Percentiles rank a stretch among this genome's conserved stretches.
Conservation (phyloP, 352 stramenopile genomes). For the Phytopythium mirpurense region DNA sequence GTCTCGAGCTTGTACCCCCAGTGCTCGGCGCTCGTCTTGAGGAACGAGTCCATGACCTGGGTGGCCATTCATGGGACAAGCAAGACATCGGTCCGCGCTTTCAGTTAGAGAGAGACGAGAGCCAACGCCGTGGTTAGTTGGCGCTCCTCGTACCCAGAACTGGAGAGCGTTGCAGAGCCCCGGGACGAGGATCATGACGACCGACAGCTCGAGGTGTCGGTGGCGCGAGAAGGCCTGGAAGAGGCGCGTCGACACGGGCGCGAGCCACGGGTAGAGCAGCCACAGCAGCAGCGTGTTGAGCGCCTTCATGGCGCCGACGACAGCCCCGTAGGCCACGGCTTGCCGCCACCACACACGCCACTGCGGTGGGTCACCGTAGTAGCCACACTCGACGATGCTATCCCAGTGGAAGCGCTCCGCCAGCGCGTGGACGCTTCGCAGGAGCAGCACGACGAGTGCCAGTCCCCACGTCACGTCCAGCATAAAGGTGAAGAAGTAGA, state of each 20-base stretch:
- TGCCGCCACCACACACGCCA: slow-evolving; percentile 55
- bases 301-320: slow-evolving; percentile 52
- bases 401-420: slow-evolving; percentile 25
- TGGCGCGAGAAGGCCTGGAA: slow-evolving; percentile 54
- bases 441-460: slow-evolving; percentile 37
- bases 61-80: no score
- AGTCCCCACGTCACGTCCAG: slow-evolving; percentile 58
- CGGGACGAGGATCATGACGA: slow-evolving; percentile 76
- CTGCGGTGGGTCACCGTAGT: slow-evolving; percentile 65
- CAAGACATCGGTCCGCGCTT: no score
- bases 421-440: slow-evolving; percentile 33
- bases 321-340: slow-evolving; percentile 34
- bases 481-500: slow-evolving; percentile 75
- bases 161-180: slow-evolving; percentile 64
- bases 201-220: slow-evolving; percentile 60
- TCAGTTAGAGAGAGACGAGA: background rate
- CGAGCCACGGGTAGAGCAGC: slow-evolving; percentile 37
- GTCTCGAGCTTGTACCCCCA: slow-evolving; percentile 34
- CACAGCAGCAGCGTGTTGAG: slow-evolving; percentile 35
- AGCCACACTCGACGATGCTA: slow-evolving; percentile 46
- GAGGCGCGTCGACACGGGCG: slow-evolving; percentile 30
- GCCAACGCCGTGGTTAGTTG: no score
- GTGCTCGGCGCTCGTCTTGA: slow-evolving; percentile 42
- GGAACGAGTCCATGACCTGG: slow-evolving; percentile 55
- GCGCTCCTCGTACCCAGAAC: slow-evolving; percentile 75